Conservation (phyloP, 2,329 filamentous ascomycete genomes). For the Monosporascus sp. region DNA sequence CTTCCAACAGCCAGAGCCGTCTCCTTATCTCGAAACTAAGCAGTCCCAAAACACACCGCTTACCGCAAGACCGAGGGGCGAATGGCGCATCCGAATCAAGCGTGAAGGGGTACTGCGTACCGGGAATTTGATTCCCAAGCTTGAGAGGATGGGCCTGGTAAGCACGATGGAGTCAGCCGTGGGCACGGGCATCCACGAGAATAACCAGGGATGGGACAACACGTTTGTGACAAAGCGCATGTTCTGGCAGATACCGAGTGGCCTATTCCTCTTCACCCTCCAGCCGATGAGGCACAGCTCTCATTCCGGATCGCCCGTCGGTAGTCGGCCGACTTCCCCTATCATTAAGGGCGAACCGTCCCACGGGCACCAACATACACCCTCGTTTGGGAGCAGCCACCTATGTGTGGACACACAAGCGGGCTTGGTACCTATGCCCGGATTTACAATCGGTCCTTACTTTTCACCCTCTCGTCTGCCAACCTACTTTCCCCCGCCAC, state of each 20-base stretch:
- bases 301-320: conserved; percentile 44
- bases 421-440: conserved; percentile 26
- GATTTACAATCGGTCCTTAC: conserved; percentile 60
- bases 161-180: conserved; percentile 70
- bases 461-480: conserved; percentile 79
- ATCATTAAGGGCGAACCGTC: conserved; percentile 25
- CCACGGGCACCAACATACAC: conserved; percentile 3
- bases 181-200: conserved; percentile 57
- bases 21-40: conserved; percentile 55
- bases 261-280: conserved; percentile 82
- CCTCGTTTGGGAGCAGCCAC: conserved; percentile 27
- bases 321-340: conserved; percentile 50
- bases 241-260: conserved; percentile 90
- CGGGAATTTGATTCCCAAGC: conserved; percentile 76
- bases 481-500: conserved; percentile 82
- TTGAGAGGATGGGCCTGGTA: conserved; percentile 89
- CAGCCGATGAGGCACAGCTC: conserved; percentile 47
- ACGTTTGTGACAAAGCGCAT: conserved; percentile 78
- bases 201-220: conserved; percentile 61
- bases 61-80: conserved; percentile 68
- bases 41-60: conserved; percentile 61
- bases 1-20: conserved; percentile 80
- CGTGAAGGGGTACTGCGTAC: conserved; percentile 84
- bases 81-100: conserved; percentile 82
- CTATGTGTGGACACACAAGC: conserved; percentile 32